phyloP scores from a whole-genome alignment of 2,329 filamentous ascomycete genomes.

The Albifimbria verrucaria region DNA sequence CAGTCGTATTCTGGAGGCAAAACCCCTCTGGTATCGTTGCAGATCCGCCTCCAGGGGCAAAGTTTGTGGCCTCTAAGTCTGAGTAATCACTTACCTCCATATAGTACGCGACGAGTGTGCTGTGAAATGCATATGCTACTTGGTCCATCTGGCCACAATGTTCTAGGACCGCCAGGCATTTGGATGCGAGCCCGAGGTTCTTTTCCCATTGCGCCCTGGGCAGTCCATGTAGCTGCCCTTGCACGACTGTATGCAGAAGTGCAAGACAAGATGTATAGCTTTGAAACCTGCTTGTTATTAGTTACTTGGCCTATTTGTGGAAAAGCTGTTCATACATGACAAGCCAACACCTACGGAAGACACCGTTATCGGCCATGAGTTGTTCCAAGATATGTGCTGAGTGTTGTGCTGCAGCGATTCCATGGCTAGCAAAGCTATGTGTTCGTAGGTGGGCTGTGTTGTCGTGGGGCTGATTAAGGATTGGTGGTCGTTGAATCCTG shows the following conservation, averaged over 20 bases:
- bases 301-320: neutral
- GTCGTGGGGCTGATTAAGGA: neutral
- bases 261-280: constrained; percentile 3
- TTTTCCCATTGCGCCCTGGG: neutral
- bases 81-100: neutral
- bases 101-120: neutral
- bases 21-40: too few relatives aligned
- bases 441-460: neutral
- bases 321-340: constrained; percentile 2
- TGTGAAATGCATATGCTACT: constrained; percentile 3
- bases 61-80: too few relatives aligned
- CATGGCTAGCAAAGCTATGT: neutral
- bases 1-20: too few relatives aligned
- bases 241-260: constrained; percentile 4
- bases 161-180: constrained; percentile 3
- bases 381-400: constrained; percentile 5
- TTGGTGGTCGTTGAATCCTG: neutral
- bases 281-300: constrained; percentile 1
- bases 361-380: constrained; percentile 2
- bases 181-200: neutral
- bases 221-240: constrained; percentile 5
- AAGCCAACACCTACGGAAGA: constrained; percentile 8
- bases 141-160: constrained; percentile 4
- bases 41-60: too few relatives aligned
- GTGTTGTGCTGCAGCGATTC: constrained; percentile 2